Evolutionary conservation across 73 alveolate species (phyloP).

Genomic region (Paramecium biaurelia): DNA sequence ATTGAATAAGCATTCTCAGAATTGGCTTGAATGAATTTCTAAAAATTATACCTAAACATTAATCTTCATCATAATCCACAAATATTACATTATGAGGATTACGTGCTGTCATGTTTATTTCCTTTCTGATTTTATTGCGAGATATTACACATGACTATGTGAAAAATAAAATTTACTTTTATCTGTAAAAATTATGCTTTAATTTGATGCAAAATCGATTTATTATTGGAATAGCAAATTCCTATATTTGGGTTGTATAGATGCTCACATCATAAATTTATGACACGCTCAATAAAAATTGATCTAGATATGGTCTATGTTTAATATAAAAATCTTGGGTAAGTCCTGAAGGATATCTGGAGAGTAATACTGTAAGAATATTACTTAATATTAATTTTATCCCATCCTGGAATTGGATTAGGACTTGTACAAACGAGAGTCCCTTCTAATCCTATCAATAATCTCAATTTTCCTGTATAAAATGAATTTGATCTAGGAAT

Average conservation of each 20-base stretch:
- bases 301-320: neutral
- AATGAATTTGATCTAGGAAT: neutral
- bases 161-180: slow-evolving; percentile 7
- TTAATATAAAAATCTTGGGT: neutral
- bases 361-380: neutral
- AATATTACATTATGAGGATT: slow-evolving; percentile 16
- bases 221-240: slow-evolving; percentile 4
- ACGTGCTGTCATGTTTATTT: neutral
- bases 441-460: slow-evolving; percentile 21
- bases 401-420: neutral
- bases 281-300: neutral
- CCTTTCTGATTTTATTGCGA: neutral
- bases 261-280: neutral
- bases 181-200: neutral
- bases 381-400: neutral
- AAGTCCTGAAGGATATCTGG: neutral
- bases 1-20: neutral
- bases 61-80: slow-evolving; percentile 15
- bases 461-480: neutral
- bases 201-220: neutral
- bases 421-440: slow-evolving; percentile 15
- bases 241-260: neutral
- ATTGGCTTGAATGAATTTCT: neutral
- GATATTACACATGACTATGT: slow-evolving; percentile 25
- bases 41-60: neutral